These are phyloP conservation scores for Clohesyomyces aquaticus DNA, from an alignment of 495 filamentous ascomycete genomes.

Conservation along the genomic window DNA sequence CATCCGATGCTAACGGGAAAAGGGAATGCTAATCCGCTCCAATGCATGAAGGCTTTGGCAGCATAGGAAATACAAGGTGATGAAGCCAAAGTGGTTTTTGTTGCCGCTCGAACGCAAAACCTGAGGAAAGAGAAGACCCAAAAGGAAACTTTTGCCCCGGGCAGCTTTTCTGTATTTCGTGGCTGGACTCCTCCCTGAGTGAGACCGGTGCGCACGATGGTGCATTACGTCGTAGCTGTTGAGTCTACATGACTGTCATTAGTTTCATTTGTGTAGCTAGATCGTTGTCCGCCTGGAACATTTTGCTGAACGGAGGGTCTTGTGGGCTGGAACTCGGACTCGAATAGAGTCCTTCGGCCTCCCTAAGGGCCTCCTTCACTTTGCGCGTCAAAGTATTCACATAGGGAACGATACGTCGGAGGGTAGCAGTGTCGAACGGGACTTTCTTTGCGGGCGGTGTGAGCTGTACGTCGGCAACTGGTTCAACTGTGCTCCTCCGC, in stretches of 20 bases:
- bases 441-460: conserved; percentile 70
- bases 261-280: conserved; percentile 65
- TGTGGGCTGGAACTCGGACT: conserved; percentile 60
- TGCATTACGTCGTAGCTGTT: conserved; percentile 28
- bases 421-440: conserved; percentile 87
- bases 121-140: conserved; percentile 25
- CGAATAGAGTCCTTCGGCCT: conserved; percentile 50
- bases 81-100: conserved; percentile 18
- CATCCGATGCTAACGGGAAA: conserved; percentile 25
- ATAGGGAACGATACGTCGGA: conserved; percentile 83
- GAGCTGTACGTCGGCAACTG: conserved; percentile 50
- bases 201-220: conserved; percentile 15
- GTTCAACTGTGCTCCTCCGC: conserved; percentile 58
- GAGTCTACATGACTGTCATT: conserved; percentile 66
- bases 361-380: conserved; percentile 69
- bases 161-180: conserved; percentile 26
- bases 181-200: conserved; percentile 7
- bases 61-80: conserved; percentile 35
- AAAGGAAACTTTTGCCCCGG: conserved; percentile 25
- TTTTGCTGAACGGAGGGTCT: conserved; percentile 57
- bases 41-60: conserved; percentile 29
- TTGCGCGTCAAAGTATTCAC: conserved; percentile 79
- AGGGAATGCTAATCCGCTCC: conserved; percentile 31
- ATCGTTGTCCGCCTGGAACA: conserved; percentile 51
- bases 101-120: conserved; percentile 31